phyloP scores from a whole-genome alignment of 1,139 yeast genomes.

The Saccharomyces pastorianus region DNA sequence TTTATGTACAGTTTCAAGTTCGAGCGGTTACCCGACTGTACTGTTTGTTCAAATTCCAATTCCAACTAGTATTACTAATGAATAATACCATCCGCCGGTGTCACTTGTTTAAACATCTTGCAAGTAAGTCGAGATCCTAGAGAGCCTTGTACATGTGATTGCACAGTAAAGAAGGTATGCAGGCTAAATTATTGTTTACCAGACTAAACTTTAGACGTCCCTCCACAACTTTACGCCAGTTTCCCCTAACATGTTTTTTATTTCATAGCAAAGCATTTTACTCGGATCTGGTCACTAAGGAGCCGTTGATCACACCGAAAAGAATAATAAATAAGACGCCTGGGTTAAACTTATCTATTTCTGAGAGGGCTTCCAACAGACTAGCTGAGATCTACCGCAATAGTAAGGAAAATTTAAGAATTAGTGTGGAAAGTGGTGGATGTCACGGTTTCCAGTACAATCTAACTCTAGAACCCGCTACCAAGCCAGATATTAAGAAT shows the following conservation, averaged over 20 bases:
- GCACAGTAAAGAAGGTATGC: neutral
- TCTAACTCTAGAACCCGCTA: conserved; percentile 47
- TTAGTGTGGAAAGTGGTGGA: conserved; percentile 94
- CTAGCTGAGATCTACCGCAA: conserved; percentile 47
- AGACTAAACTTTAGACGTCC: neutral
- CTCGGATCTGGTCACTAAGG: conserved; percentile 5
- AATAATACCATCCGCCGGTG: conserved; percentile 34
- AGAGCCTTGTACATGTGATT: neutral
- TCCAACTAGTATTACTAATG: neutral
- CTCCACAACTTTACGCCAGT: neutral
- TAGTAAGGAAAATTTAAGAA: conserved; percentile 52
- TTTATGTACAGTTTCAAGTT: conserved; percentile 67
- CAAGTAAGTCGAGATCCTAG: neutral
- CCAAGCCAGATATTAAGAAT: conserved; percentile 23
- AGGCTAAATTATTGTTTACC: neutral
- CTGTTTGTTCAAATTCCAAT: conserved; percentile 44
- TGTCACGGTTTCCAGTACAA: conserved; percentile 96
- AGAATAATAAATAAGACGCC: conserved; percentile 18
- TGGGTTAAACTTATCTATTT: conserved; percentile 32
- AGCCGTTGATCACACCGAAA: conserved; percentile 17
- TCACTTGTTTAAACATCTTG: neutral
- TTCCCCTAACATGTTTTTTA: neutral
- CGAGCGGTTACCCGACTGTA: conserved; percentile 52
- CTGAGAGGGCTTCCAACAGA: conserved; percentile 45
- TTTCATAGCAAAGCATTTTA: neutral